phyloP scores from a whole-genome alignment of 257 asterid species.

The Schizonepeta tenuifolia region DNA sequence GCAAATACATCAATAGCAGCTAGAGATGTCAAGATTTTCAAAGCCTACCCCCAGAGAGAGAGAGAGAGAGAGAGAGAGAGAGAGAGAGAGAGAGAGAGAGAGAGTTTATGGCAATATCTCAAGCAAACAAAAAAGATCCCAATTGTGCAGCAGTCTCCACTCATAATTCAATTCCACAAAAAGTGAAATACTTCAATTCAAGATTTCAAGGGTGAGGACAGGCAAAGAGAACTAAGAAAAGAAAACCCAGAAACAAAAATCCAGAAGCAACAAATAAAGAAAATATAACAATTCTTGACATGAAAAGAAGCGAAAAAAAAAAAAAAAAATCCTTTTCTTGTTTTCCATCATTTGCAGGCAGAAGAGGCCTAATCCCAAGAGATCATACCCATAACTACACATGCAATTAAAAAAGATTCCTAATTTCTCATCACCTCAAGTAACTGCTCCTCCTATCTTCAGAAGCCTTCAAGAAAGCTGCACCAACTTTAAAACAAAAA shows the following conservation, averaged over 20 bases:
- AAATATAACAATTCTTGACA: slow-evolving; percentile 7
- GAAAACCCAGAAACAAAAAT: slow-evolving; percentile 10
- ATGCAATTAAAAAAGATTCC: slow-evolving; percentile 31
- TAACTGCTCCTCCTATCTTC: slow-evolving; percentile 44
- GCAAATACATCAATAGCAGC: slow-evolving; percentile 25
- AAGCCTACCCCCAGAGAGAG: slow-evolving; percentile 13
- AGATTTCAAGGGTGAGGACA: slow-evolving; percentile 12
- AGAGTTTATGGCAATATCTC: slow-evolving; percentile 17
- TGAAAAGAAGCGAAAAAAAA: slow-evolving; percentile 28
- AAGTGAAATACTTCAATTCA: slow-evolving; percentile 3
- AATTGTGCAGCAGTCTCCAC: slow-evolving; percentile 22
- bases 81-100: slow-evolving; percentile 4
- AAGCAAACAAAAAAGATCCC: slow-evolving; percentile 8
- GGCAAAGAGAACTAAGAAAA: slow-evolving; percentile 21
- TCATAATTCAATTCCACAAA: neutral
- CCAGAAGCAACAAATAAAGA: slow-evolving; percentile 7
- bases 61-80: neutral
- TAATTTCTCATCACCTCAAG: slow-evolving; percentile 47
- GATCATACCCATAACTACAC: slow-evolving; percentile 27
- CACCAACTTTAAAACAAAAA: slow-evolving; percentile 35
- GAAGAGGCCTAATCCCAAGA: slow-evolving; percentile 50
- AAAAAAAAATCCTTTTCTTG: neutral
- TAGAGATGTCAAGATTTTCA: slow-evolving; percentile 19
- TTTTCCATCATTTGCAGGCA: slow-evolving; percentile 36
- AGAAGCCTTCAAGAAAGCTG: slow-evolving; percentile 67